Evolutionary conservation across 73 alveolate genomes (phyloP), one percentile per base, ranked within the genome.

Genomic region (Blepharisma japonicum): DNA sequence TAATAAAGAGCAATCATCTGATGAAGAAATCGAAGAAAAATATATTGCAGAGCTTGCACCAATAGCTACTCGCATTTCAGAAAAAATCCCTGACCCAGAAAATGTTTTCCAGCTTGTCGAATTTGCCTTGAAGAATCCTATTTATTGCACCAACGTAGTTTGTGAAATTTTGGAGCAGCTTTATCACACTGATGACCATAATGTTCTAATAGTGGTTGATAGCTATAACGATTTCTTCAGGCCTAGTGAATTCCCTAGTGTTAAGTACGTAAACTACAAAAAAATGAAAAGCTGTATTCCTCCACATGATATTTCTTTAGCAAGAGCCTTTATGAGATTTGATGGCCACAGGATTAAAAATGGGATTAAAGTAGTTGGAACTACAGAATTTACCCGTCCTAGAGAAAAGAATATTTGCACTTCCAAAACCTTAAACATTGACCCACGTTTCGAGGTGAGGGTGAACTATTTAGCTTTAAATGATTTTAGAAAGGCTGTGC

Each of bases 331-430:
- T 45, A 80, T 81, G 92, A 84, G 71, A 27, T 88, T 84, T 49
- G 95, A 88, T 68, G 95, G 95, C 27, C 95, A 88, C 50, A 32
- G 50, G 67, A 85, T 88, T 5, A 88, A 87, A 56, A 79, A 88
- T 68, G 95, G 95, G 42, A 71, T 85, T 47, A 88, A 88, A 67
- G 8, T 88, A 4, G 66, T 80, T 7, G 79, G 86, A 0, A 61
- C 90, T 2, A 77, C 83, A 21, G 87, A 88, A 51, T 66, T 32
- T 6, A 61, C 82, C 55, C n/a, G n/a, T 11, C n/a, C n/a, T 18
- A 25, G 47, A 56, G 68, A 53, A 51, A 74, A 68, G n/a, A 88
- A 84, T 49, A 6, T 55, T 6, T 46, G 70, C 46, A 80, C 82
- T 2, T 89, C 91, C 7, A 83, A 88, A 32, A 68, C 80, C 82